A percentile compares a stretch with the other conserved stretches of the same genome.
Evolutionary conservation across 768 basidiomycete species (phyloP).

Genomic region (Rhodotorula babjevae): DNA sequence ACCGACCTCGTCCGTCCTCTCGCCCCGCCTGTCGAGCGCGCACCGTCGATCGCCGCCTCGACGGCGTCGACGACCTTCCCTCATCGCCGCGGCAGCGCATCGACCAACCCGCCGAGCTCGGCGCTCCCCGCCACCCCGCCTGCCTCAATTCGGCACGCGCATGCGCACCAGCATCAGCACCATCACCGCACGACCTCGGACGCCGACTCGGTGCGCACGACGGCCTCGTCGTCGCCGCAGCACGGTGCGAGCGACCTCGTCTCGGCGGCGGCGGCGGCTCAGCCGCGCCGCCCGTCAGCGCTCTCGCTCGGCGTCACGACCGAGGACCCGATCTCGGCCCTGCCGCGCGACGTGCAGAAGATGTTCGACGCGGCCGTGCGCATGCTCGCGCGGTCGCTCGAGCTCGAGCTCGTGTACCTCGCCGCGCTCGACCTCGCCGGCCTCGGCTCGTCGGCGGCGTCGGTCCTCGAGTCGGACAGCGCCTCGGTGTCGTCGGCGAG

Average conservation of each 20-base stretch:
- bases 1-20: background rate
- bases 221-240: background rate
- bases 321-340: constrained; percentile 29
- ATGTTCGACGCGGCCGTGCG: constrained; percentile 70
- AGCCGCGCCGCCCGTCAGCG: constrained; percentile 5
- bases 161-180: too few relatives aligned
- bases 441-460: background rate
- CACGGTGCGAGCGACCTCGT: background rate
- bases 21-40: background rate
- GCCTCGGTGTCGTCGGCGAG: background rate
- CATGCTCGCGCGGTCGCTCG: constrained; percentile 45
- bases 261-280: too few relatives aligned
- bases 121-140: constrained; percentile 23
- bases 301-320: constrained; percentile 29
- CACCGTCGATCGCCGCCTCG: background rate
- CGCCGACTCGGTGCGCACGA: background rate
- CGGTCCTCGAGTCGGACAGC: background rate
- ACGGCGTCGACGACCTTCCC: background rate
- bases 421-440: constrained; percentile 28
- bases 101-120: background rate
- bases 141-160: constrained; percentile 2
- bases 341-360: constrained; percentile 70
- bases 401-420: constrained; percentile 29
- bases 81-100: constrained; percentile 5
- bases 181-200: constrained; percentile 4